Evolutionary conservation across 345 rosid genomes (phyloP).

Genomic region (Stellera chamaejasme): DNA sequence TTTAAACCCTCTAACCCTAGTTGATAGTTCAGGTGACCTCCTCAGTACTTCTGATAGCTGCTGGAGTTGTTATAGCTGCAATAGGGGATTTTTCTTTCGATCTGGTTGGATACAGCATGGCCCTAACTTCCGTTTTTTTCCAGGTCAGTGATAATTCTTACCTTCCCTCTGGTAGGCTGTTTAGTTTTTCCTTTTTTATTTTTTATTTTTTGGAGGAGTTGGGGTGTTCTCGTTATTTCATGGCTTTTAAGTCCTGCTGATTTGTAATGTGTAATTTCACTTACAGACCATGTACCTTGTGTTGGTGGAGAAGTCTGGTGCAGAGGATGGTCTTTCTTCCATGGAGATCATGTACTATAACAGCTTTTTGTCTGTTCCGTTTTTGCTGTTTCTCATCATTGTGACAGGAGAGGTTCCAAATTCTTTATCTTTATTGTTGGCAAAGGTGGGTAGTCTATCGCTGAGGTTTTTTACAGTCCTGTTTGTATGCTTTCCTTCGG

Average conservation of each 20-base stretch:
- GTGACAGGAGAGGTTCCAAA: slow-evolving; percentile 82
- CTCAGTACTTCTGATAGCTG: slow-evolving; percentile 78
- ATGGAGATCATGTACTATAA: slow-evolving; percentile 93
- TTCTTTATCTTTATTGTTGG: slow-evolving; percentile 59
- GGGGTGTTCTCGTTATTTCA: slow-evolving; percentile 1
- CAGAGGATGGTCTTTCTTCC: slow-evolving; percentile 92
- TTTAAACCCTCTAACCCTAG: too few relatives aligned
- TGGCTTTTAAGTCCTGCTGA: too few relatives aligned
- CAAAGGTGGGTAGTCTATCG: slow-evolving; percentile 51
- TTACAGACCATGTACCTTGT: slow-evolving; percentile 97
- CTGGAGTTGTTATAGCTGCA: slow-evolving; percentile 87
- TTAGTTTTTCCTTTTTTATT: too few relatives aligned
- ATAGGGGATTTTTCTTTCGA: slow-evolving; percentile 94
- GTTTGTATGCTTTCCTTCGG: too few relatives aligned
- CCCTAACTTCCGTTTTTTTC: slow-evolving; percentile 87
- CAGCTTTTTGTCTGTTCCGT: slow-evolving; percentile 87
- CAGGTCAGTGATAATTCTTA: slow-evolving; percentile 31
- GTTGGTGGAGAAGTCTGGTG: slow-evolving; percentile 93
- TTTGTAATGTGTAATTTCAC: slow-evolving; percentile 8
- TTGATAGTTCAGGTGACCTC: slow-evolving; percentile 50
- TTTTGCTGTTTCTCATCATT: slow-evolving; percentile 68
- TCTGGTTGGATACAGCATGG: slow-evolving; percentile 81
- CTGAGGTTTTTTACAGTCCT: too few relatives aligned
- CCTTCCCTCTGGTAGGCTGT: too few relatives aligned
- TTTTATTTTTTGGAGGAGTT: too few relatives aligned